Evolutionary conservation across 2,329 filamentous ascomycete species (phyloP).

Genomic region (Cladosporium sp.): DNA sequence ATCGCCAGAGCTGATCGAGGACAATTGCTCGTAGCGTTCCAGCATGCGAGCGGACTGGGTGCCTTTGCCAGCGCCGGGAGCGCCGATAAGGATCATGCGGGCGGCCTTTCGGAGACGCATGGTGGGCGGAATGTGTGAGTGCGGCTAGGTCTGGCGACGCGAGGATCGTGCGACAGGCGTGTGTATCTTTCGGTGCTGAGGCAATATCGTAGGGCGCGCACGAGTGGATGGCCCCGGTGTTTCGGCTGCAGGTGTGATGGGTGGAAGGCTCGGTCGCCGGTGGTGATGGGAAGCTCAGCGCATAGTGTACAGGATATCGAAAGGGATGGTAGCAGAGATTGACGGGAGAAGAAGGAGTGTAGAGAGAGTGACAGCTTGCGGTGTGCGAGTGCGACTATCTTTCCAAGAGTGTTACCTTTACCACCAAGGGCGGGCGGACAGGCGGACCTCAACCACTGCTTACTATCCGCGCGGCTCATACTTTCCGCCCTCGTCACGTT

Average conservation of each 20-base stretch:
- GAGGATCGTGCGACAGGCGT: too few species aligned
- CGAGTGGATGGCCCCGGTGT: neutral
- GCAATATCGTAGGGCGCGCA: neutral
- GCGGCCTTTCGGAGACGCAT: conserved; percentile 65
- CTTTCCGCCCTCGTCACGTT: neutral
- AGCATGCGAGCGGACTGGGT: conserved; percentile 91
- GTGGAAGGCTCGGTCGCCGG: neutral
- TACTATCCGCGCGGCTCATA: neutral
- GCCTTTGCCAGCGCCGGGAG: conserved; percentile 91
- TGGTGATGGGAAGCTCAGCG: neutral
- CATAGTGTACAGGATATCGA: neutral
- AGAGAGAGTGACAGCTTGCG: too few species aligned
- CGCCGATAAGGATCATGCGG: conserved; percentile 89
- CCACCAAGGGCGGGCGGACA: neutral
- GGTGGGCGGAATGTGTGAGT: conserved; percentile 3
- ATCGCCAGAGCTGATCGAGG: conserved; percentile 90
- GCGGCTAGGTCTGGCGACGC: neutral
- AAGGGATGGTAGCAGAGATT: neutral
- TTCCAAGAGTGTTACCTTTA: neutral
- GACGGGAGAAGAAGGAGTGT: neutral
- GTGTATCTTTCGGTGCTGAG: too few species aligned
- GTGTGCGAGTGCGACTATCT: neutral
- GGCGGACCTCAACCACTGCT: neutral
- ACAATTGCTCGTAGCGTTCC: conserved; percentile 79
- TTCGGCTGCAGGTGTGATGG: neutral